Percentiles rank a stretch among this genome's conserved stretches.
Evolutionary conservation across 306 rosid species (phyloP).

Genomic region (Datisca glomerata): DNA sequence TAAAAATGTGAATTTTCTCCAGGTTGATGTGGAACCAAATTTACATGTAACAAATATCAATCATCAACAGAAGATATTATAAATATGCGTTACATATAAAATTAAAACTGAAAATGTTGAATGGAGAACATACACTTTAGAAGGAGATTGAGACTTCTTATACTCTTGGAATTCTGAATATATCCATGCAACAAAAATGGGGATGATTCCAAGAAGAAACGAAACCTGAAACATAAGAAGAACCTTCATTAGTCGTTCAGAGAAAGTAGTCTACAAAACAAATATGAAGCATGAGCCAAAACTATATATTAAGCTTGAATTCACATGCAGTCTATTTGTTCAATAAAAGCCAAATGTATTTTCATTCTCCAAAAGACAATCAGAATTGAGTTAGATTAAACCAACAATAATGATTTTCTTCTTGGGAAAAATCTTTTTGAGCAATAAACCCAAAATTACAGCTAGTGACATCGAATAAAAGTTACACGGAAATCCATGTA

Average conservation of each 20-base stretch:
- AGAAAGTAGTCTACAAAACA: background rate
- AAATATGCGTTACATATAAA: no score
- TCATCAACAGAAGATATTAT: no score
- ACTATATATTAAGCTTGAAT: background rate
- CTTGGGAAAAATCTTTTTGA: no score
- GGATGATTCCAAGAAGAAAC: slow-evolving; percentile 75
- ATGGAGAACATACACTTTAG: slow-evolving; percentile 67
- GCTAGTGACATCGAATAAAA: no score
- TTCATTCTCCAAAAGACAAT: no score
- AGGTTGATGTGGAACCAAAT: no score
- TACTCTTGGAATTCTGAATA: slow-evolving; percentile 89
- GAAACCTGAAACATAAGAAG: slow-evolving; percentile 53
- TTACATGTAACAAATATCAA: no score
- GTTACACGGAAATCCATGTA: no score
- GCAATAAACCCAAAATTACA: no score
- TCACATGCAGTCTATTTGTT: no score
- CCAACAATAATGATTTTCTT: background rate
- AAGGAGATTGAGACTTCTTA: slow-evolving; percentile 45
- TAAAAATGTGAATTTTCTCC: no score
- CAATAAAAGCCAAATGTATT: no score
- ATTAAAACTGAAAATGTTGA: slow-evolving; percentile 8
- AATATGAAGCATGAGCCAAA: background rate
- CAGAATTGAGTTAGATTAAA: background rate
- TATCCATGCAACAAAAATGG: slow-evolving; percentile 80
- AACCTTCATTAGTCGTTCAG: background rate